phyloP scores from a whole-genome alignment of 2,329 filamentous ascomycete species.

The Taxawa tesnikishii region DNA sequence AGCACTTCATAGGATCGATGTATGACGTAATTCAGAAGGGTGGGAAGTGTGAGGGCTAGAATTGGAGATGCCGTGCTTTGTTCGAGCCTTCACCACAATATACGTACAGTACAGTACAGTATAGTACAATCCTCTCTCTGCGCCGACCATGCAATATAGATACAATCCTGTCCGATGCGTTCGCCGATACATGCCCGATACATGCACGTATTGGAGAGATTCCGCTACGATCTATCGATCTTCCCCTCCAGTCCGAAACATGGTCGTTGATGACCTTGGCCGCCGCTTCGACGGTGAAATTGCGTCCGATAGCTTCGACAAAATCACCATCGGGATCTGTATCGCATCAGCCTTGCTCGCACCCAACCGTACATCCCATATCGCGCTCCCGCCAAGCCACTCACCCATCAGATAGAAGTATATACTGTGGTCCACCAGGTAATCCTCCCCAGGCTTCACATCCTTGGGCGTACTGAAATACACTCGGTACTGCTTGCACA shows the following conservation, averaged over 20 bases:
- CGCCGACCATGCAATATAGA: too few relatives aligned
- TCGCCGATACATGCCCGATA: too few relatives aligned
- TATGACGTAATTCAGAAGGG: too few relatives aligned
- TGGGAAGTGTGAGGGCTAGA: too few relatives aligned
- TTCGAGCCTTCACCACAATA: too few relatives aligned
- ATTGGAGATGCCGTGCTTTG: too few relatives aligned
- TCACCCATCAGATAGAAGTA: slow-evolving; percentile 96
- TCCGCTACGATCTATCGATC: too few relatives aligned
- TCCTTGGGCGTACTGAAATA: slow-evolving; percentile 90
- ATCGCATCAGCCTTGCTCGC: background rate
- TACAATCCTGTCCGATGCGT: too few relatives aligned
- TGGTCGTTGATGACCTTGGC: slow-evolving; percentile 77
- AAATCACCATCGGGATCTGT: slow-evolving; percentile 91
- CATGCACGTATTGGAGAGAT: too few relatives aligned
- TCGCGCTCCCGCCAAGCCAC: slow-evolving; percentile 14
- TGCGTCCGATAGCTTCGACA: slow-evolving; percentile 88
- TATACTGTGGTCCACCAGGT: slow-evolving; percentile 95
- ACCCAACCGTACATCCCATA: background rate
- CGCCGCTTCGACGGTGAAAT: slow-evolving; percentile 81
- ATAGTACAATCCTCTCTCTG: too few relatives aligned
- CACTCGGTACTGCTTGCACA: slow-evolving; percentile 92
- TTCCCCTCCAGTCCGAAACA: slow-evolving; percentile 62
- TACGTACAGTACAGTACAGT: too few relatives aligned
- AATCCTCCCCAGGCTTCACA: slow-evolving; percentile 88
- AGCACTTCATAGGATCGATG: too few relatives aligned